phyloP scores from a whole-genome alignment of 441 rosid genomes.

The Brassica balearica region DNA sequence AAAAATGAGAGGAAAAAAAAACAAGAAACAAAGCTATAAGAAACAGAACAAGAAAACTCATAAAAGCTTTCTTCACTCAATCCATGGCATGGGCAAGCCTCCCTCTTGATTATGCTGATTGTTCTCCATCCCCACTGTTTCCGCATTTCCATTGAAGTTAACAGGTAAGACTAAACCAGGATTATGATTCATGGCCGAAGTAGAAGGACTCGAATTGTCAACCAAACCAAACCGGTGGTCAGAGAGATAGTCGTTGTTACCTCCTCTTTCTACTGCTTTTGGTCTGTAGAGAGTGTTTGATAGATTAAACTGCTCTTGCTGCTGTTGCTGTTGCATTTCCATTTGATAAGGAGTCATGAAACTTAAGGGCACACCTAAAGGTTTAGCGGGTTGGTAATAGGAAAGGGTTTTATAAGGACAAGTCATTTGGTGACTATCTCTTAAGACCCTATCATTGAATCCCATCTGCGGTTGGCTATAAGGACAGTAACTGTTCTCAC shows the following conservation, averaged over 20 bases:
- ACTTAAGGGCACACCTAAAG: conserved; percentile 7
- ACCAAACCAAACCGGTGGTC: conserved; percentile 10
- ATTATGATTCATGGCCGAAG: conserved; percentile 20
- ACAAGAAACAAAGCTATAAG: conserved; percentile 24
- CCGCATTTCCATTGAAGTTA: conserved; percentile 5
- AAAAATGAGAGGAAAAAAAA: conserved; percentile 4
- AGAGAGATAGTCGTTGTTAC: neutral
- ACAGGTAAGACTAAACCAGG: conserved; percentile 25
- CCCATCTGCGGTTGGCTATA: conserved; percentile 37
- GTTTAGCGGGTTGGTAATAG: conserved; percentile 19
- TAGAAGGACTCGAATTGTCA: neutral
- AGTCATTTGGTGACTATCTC: conserved; percentile 39
- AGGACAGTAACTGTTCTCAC: conserved; percentile 43
- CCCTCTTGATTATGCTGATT: conserved; percentile 19
- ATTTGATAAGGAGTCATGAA: conserved; percentile 8
- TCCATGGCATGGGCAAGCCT: conserved; percentile 22
- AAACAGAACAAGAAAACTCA: conserved; percentile 15
- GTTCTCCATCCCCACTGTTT: conserved; percentile 16
- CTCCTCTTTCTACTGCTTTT: conserved; percentile 19
- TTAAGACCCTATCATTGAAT: conserved; percentile 32
- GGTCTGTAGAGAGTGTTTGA: conserved; percentile 25
- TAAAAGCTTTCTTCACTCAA: conserved; percentile 23
- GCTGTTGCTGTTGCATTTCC: conserved; percentile 13
- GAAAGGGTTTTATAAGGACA: conserved; percentile 35
- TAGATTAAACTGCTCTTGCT: conserved; percentile 20